Evolutionary conservation across 2,329 filamentous ascomycete genomes (phyloP).

Genomic region (Colletotrichum chrysophilum): DNA sequence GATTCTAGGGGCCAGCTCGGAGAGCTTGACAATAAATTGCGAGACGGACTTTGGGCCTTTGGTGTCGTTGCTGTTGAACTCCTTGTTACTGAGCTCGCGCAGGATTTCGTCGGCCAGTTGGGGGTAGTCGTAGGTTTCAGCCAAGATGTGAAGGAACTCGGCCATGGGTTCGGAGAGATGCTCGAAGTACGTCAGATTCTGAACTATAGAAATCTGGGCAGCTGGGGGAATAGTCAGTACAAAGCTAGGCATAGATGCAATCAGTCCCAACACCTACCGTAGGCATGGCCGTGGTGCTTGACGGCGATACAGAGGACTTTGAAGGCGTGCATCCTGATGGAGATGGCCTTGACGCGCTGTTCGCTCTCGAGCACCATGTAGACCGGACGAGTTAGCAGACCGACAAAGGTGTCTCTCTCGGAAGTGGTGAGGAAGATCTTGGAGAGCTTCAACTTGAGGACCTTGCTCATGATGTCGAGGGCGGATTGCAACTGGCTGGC

Average conservation of each 20-base stretch:
- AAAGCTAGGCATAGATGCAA: not conserved
- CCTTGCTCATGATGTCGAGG: constrained; percentile 94
- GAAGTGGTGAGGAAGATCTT: constrained; percentile 96
- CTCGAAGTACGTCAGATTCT: constrained; percentile 97
- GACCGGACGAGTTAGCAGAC: constrained; percentile 87
- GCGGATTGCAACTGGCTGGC: constrained; percentile 85
- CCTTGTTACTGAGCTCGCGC: constrained; percentile 93
- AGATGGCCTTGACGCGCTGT: constrained; percentile 84
- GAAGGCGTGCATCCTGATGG: constrained; percentile 95
- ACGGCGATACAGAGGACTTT: constrained; percentile 96
- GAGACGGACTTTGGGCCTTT: constrained; percentile 97
- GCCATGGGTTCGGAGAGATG: constrained; percentile 99
- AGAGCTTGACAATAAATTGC: constrained; percentile 89
- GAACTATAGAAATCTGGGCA: constrained; percentile 96
- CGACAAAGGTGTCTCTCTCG: constrained; percentile 93
- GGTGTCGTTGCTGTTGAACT: constrained; percentile 96
- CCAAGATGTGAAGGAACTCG: constrained; percentile 93
- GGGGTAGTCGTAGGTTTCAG: constrained; percentile 97
- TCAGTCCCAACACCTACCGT: constrained; percentile 63
- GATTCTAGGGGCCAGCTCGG: constrained; percentile 86
- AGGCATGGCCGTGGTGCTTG: constrained; percentile 97
- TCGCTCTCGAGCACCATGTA: constrained; percentile 96
- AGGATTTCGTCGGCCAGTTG: constrained; percentile 94
- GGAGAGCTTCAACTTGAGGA: constrained; percentile 88
- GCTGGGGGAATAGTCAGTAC: constrained; percentile 56